Evolutionary conservation across 345 rosid genomes (phyloP), one percentile per base, ranked within the genome.

Genomic region (Gossypium thurberi): DNA sequence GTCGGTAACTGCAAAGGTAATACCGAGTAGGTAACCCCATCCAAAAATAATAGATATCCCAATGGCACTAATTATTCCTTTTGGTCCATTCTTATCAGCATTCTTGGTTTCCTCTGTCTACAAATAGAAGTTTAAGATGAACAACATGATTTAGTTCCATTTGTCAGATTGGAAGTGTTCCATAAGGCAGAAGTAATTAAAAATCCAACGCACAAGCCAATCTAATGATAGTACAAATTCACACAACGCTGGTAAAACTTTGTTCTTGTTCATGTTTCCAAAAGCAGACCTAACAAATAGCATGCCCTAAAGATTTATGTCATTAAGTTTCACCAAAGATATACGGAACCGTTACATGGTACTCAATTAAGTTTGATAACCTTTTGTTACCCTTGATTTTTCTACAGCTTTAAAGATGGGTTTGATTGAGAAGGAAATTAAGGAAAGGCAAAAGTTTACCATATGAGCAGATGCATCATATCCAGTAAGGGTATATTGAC

Each of bases 381-480:
- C 66, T 9, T 33, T 65, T 65, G 4, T 44, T 44, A 9, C 53
- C 51, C 18, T 33, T 65, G 53, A 18, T 56, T 57, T 33, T 47
- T 56, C 44, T 13, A n/a, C 51, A 56, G 55, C 53, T 56, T 68
- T 23, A 50, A 42, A 42, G 18, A 26, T 1, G 58, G 18, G 42
- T 17, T 15, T 10, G 18, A 67, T 3, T 26, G 42, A 70, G 76
- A 63, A 40, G n/a, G 18, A 51, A 73, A 52, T n/a, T 13, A 60
- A 53, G 71, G 67, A 56, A 55, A 14, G 60, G 69, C 37, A n/a
- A 42, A 9, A 53, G 71, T 84, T 79, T 79, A 94, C 98, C 98
- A 95, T 89, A 83, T 92, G 99, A 73, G 97, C 98, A 64, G 99
- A 95, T 1, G 98, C 98, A 82, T 95, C 98, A 64, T 92, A 92